Conservation (phyloP, 192 early-diverging fungal genomes). For the Linnemannia schmuckeri region DNA sequence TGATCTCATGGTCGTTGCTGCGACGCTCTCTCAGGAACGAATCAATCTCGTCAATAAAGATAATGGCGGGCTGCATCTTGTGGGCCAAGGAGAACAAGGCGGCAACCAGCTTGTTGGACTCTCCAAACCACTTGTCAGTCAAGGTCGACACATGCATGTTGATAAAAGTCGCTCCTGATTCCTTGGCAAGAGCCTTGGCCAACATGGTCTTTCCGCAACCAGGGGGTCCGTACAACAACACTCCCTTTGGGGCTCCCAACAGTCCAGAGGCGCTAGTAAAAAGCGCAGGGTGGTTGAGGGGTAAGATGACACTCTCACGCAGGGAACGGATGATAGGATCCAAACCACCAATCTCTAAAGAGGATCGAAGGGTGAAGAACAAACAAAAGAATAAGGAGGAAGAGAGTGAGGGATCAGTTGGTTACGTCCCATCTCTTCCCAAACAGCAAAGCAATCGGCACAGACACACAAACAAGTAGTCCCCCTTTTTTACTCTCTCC, state of each 20-base stretch:
- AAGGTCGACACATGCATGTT: conserved; percentile 97
- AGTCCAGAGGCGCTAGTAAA: conserved; percentile 89
- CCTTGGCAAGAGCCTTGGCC: conserved; percentile 97
- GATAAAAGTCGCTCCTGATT: conserved; percentile 98
- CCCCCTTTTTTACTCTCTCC: conserved; percentile 9
- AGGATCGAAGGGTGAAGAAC: not conserved
- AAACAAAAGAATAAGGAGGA: not conserved
- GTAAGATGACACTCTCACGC: conserved; percentile 96
- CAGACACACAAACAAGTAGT: conserved; percentile 10
- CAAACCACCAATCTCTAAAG: conserved; percentile 89
- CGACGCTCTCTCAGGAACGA: conserved; percentile 92
- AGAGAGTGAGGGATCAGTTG: conserved; percentile 9
- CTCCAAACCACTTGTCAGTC: conserved; percentile 99
- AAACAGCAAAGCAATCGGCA: not conserved
- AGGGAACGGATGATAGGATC: conserved; percentile 93
- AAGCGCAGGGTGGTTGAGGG: conserved; percentile 92
- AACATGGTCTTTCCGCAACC: conserved; percentile 99
- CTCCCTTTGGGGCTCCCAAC: conserved; percentile 94
- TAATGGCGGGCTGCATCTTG: conserved; percentile 95
- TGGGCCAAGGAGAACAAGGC: conserved; percentile 94
- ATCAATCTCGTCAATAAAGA: conserved; percentile 99
- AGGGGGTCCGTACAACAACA: conserved; percentile 95
- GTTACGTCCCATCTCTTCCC: not conserved
- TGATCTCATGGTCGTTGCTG: conserved; percentile 96
- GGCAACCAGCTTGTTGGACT: conserved; percentile 93